Conservation (phyloP, 106 monocot species). For the Iris macrosiphon region DNA sequence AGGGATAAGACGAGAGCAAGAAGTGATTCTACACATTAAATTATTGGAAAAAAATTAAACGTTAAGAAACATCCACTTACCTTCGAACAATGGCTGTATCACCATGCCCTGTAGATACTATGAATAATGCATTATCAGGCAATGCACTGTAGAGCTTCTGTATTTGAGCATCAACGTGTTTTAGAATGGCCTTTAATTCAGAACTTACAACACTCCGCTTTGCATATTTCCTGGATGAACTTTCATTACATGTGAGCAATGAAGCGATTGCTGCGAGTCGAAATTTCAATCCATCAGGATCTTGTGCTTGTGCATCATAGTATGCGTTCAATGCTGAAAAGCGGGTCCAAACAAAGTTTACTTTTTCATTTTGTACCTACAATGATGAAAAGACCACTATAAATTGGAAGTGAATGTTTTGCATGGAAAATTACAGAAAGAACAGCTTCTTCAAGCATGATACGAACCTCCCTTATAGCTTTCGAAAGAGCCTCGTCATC, state of each 20-base stretch:
- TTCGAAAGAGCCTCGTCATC: conserved; percentile 84
- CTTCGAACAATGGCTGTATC: conserved; percentile 86
- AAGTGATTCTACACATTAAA: no score
- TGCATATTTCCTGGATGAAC: conserved; percentile 12
- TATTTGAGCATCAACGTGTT: conserved; percentile 46
- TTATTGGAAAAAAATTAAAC: neutral
- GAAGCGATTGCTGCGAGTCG: conserved; percentile 55
- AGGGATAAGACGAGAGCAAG: no score
- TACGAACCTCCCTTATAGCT: conserved; percentile 69
- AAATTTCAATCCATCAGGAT: conserved; percentile 39
- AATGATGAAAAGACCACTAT: conserved; percentile 14
- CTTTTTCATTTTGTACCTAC: conserved; percentile 75
- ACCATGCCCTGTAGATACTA: conserved; percentile 83
- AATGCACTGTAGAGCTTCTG: conserved; percentile 56
- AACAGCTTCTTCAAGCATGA: neutral
- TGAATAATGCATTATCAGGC: conserved; percentile 68
- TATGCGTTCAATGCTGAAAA: conserved; percentile 75
- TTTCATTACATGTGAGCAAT: conserved; percentile 52
- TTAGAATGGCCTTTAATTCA: conserved; percentile 55
- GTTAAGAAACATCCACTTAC: conserved; percentile 20
- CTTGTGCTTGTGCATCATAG: conserved; percentile 48
- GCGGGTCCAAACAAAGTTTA: conserved; percentile 76
- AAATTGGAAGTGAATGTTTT: neutral
- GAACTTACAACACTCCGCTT: conserved; percentile 15
- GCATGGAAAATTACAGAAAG: neutral